Percentiles rank a stretch among this genome's conserved stretches.
Evolutionary conservation across 108 stramenopile species (phyloP).

Genomic region (Conticribra guillardii): DNA sequence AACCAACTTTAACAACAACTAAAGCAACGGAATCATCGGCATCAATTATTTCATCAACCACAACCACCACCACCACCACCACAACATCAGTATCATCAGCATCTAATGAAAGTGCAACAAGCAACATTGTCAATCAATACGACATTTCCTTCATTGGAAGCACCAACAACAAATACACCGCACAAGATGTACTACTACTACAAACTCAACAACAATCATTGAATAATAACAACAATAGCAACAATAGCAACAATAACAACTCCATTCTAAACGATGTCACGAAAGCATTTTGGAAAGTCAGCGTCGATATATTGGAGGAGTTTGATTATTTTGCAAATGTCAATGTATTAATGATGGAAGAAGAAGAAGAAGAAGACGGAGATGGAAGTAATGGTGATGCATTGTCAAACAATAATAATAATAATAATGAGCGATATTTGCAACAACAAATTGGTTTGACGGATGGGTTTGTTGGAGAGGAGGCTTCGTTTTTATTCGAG

Average conservation of each 20-base stretch:
- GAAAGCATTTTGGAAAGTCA: conserved; percentile 71
- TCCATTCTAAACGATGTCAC: conserved; percentile 23
- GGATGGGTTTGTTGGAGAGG: conserved; percentile 8
- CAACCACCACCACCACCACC: not conserved
- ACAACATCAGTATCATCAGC: not conserved
- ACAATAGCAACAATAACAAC: not conserved
- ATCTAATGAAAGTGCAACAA: not conserved
- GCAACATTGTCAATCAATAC: not conserved
- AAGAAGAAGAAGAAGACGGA: conserved; percentile 3
- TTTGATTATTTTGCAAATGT: conserved; percentile 27
- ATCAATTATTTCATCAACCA: not conserved
- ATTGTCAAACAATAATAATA: not conserved
- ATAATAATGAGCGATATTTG: no score
- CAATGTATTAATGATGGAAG: not conserved
- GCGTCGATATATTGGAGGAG: conserved; percentile 49
- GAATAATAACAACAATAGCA: not conserved
- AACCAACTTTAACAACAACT: not conserved
- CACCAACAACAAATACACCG: conserved; percentile 6
- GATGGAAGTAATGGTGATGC: not conserved
- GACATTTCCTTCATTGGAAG: no score
- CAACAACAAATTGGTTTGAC: not conserved
- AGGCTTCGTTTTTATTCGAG: conserved; percentile 16
- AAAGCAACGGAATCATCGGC: not conserved
- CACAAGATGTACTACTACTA: conserved; percentile 53
- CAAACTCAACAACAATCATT: not conserved